Evolutionary conservation across 2,329 filamentous ascomycete genomes (phyloP), one percentile per base, ranked within the genome.

Genomic region (Cladosporium sp.): DNA sequence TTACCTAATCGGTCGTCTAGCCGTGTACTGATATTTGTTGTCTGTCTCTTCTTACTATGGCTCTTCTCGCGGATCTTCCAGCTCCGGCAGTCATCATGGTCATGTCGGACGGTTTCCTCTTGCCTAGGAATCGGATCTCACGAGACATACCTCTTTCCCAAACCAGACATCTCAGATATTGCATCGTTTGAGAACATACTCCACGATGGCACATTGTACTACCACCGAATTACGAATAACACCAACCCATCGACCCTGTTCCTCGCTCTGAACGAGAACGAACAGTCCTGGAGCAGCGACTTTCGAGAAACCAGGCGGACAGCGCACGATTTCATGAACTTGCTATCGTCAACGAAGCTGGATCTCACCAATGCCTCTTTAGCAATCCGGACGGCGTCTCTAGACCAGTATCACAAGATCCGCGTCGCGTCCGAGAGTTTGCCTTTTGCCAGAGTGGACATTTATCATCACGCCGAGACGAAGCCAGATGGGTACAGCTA

Each of bases 201-300:
- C 15, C 64, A 51, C 5, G 64, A 70, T 58, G 67, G 69, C 32
- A 69, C 64, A 14, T 15, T 60, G 3, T 64, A 65, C 55, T 70
- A 64, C 59, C 21, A 32, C 7, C 65, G 63, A 21, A n/a, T 41
- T 8, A 24, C 61, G 4, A 26, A 41, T n/a, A 51, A 64, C 14
- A 44, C 60, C 12, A 34, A 66, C 11, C 59, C 66, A 32, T 54
- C 68, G 34, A 11, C 68, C 4, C 58, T 71, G 2, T 30, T 71
- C 21, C 49, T 69, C 15, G 68, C 68, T 26, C 51, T 69, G 38
- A 65, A 49, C 15, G 57, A 64, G 47, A 67, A 69, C 26, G 65
- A 15, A 7, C 44, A 32, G 18, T 71, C 69, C 5, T 71, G 69
- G 69, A 69, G 66, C 55, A 67, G 68, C 49, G 69, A 71, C 44